phyloP scores from a whole-genome alignment of 148 eudicot species.

The Vaccinium macrocarpon region DNA sequence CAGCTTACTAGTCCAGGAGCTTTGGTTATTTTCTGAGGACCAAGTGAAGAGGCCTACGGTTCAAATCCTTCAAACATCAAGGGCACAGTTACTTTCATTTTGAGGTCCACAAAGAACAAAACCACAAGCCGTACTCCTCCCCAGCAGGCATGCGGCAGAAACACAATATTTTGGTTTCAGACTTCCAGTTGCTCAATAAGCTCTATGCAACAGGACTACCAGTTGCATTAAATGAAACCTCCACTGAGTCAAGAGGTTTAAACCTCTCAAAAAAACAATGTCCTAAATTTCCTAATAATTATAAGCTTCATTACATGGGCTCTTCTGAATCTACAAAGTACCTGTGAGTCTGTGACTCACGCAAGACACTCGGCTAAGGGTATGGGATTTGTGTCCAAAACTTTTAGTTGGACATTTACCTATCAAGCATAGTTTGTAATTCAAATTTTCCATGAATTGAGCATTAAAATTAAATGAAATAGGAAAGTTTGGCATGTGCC shows the following conservation, averaged over 20 bases:
- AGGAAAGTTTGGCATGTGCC: neutral
- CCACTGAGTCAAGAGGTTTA: neutral
- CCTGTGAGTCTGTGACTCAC: neutral
- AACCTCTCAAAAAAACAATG: neutral
- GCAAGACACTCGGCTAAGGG: neutral
- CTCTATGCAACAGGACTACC: neutral
- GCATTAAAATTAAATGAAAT: neutral
- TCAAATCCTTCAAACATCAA: conserved; percentile 1
- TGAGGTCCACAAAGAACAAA: too few relatives aligned
- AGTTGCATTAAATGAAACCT: neutral
- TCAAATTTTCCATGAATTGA: neutral
- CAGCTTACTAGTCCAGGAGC: neutral
- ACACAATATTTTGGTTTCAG: neutral
- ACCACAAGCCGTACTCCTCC: too few relatives aligned
- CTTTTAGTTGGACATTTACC: neutral
- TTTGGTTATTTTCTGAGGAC: neutral
- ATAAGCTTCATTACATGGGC: neutral
- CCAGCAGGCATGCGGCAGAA: neutral
- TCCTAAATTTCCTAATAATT: neutral
- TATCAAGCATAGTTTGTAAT: neutral
- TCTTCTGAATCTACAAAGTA: conserved; percentile 27
- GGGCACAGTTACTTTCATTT: too few relatives aligned
- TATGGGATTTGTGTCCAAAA: neutral
- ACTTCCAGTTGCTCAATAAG: neutral
- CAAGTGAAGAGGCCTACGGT: neutral